Evolutionary conservation across 2,329 filamentous ascomycete genomes (phyloP).

Genomic region (Coniochaeta hoffmannii): DNA sequence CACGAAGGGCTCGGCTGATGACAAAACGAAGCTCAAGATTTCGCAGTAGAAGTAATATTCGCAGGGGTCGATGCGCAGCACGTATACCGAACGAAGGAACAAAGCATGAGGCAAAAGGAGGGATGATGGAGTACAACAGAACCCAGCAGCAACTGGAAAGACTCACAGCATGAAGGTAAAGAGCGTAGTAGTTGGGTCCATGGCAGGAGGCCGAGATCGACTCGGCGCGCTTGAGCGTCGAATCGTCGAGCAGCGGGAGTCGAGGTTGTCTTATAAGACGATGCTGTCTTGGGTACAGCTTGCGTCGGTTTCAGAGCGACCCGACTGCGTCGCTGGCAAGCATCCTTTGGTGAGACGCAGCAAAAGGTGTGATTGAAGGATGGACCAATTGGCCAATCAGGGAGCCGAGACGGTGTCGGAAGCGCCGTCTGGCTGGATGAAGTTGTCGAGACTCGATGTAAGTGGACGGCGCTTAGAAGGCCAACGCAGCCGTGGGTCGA

Average conservation of each 20-base stretch:
- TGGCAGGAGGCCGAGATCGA: slow-evolving; percentile 21
- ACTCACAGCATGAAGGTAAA: slow-evolving; percentile 65
- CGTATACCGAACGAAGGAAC: not conserved
- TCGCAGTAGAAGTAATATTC: not conserved
- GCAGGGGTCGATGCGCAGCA: not conserved
- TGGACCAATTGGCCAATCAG: slow-evolving; percentile 18
- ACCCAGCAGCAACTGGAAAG: slow-evolving; percentile 5
- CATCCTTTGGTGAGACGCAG: slow-evolving; percentile 22
- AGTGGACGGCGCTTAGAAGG: slow-evolving; percentile 25
- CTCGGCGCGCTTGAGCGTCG: slow-evolving; percentile 15
- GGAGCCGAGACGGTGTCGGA: slow-evolving; percentile 12
- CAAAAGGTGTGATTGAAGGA: slow-evolving; percentile 17
- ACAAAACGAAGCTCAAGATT: not conserved
- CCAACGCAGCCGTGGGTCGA: slow-evolving; percentile 5
- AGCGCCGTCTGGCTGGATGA: slow-evolving; percentile 22
- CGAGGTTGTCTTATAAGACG: slow-evolving; percentile 13
- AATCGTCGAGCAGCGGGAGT: slow-evolving; percentile 6
- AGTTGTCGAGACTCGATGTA: slow-evolving; percentile 10
- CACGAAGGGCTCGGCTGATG: not conserved
- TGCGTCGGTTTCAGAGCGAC: slow-evolving; percentile 7
- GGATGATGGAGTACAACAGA: slow-evolving; percentile 8
- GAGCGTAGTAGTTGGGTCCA: slow-evolving; percentile 58
- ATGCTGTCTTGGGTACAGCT: not conserved
- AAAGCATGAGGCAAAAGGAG: slow-evolving; percentile 12
- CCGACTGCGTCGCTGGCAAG: not conserved